Base-by-base conservation (phyloP, 148 eudicot species). In the Rhododendron molle region DNA sequence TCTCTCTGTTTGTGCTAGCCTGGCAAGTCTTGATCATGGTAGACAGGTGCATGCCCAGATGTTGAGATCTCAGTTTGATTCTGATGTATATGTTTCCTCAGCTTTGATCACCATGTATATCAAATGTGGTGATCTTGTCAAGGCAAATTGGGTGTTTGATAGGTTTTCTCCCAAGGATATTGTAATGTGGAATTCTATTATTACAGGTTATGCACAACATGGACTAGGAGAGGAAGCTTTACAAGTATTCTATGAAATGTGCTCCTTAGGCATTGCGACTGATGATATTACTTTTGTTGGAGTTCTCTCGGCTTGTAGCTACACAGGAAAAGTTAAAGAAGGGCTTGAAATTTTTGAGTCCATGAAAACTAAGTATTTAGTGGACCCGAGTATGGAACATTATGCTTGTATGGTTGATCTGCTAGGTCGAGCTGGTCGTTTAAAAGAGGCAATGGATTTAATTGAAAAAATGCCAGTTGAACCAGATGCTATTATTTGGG, bases 391-490 rank as follows among this genome's bases (percentile, higher is more conserved):
- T 79, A 77, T 82, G 5, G 92, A 88, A 84, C 94, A 92, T 80
- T 90, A 87, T 90, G 91, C 91, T 62, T 92, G 94, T 80, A 90
- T 88, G 90, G 91, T 92, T 86, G 92, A 89, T 88, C 90, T 92
- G 81, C 88, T 92, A 36, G 94, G 94, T 36, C 89, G 94, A 88
- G 91, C 91, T 58, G 92, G 94, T 15, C 88, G 82, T 58, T 60
- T 92, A 62, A 81, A 74, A 36, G 91, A 92, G 81, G 94, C 92
- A 80, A 89, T 87, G 89, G 85, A 89, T 76, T 77, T 92, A 83
- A 85, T 92, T 10, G 76, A 84, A 80, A 67, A 71, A 44, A 92
- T 92, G 92, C 91, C 88, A 76, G 52, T 85, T 7, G 84, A 89
- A 82, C 87, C 91, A 60, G 91, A 90, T 87, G 90, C 91, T 62